Base-by-base conservation (phyloP, 345 rosid genomes). In the Lepidium africanum region DNA sequence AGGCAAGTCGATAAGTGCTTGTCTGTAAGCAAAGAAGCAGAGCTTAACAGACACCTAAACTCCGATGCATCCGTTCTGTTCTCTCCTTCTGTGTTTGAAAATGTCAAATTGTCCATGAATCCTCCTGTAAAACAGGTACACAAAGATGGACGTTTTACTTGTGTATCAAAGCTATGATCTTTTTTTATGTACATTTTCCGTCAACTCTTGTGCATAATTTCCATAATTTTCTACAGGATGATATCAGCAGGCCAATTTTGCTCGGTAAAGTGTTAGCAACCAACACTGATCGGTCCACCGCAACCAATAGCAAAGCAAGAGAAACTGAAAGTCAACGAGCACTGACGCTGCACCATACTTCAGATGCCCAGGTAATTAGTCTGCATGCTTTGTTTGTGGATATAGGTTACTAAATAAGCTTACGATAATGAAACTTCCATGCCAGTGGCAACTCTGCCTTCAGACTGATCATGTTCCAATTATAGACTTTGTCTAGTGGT, bases 321-420 rank as follows among this genome's bases (percentile, higher is more conserved):
- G 90, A 81, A 77, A 77, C 79, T 64, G 88, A 87, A 70, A 56
- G 72, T 66, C 85, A 64, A 73, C 82, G 39, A 70, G 81, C 79
- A 69, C 74, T 81, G 59, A 74, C 85, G 65, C 81, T 68, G 65
- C 76, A 14, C 37, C 67, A 39, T 66, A 77, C 82, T 55, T 69
- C 65, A 48, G 82, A 84, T 70, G 86, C 58, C 63, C 83, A 87
- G 97, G 99, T 91, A 63, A 59, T 55, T 45, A 50, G 52, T 36
- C n/a, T 65, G 49, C 3, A 45, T 43, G 51, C 65, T 17, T 69
- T 73, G 25, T 65, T 50, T 65, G 7, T 51, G 41, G 19, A 7
- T 62, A 36, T 45, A 16, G 56, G 63, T 70, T 30, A 49, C 36
- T 9, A 17, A 50, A 59, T 50, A 53, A 40, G 63, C 47, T 43